Percentiles rank a stretch among this genome's conserved stretches.
Evolutionary conservation across 208 protist genomes (phyloP).

Genomic region (Trypanosoma cruzi): DNA sequence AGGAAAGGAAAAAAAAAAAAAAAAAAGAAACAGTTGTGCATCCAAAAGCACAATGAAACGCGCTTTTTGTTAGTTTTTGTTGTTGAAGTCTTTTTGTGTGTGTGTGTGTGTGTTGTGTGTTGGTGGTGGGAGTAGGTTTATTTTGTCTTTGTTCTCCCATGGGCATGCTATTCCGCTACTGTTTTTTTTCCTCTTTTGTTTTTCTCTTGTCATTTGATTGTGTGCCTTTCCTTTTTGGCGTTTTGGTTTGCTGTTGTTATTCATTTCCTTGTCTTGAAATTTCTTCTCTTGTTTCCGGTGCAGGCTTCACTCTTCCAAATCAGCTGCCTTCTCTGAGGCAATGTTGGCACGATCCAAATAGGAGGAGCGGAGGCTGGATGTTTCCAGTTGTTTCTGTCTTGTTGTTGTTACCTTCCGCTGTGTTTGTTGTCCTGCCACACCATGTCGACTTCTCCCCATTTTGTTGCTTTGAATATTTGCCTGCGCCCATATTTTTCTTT

Average conservation of each 20-base stretch:
- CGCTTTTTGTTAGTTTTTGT: not conserved
- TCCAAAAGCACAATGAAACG: not conserved
- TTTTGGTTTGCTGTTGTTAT: not conserved
- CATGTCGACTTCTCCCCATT: too few species aligned
- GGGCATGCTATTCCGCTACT: not conserved
- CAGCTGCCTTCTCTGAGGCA: too few species aligned
- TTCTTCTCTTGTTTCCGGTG: not conserved
- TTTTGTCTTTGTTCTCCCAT: not conserved
- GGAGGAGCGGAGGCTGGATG: too few species aligned
- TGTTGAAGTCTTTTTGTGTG: not conserved
- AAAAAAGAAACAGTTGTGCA: not conserved
- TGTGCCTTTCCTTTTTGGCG: conserved; percentile 23
- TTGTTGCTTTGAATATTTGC: too few species aligned
- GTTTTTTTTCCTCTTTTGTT: not conserved
- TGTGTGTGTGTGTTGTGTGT: conserved; percentile 16
- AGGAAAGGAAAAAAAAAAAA: not conserved
- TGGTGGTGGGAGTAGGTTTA: too few species aligned
- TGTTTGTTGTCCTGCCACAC: too few species aligned
- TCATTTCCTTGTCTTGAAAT: not conserved
- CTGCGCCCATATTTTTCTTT: too few species aligned
- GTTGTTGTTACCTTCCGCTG: too few species aligned
- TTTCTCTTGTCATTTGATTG: not conserved
- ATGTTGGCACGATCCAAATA: too few species aligned
- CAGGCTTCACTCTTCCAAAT: too few species aligned
- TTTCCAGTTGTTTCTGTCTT: too few species aligned